phyloP scores from a whole-genome alignment of 2,329 filamentous ascomycete genomes.

The Ophiosphaerella korrae region DNA sequence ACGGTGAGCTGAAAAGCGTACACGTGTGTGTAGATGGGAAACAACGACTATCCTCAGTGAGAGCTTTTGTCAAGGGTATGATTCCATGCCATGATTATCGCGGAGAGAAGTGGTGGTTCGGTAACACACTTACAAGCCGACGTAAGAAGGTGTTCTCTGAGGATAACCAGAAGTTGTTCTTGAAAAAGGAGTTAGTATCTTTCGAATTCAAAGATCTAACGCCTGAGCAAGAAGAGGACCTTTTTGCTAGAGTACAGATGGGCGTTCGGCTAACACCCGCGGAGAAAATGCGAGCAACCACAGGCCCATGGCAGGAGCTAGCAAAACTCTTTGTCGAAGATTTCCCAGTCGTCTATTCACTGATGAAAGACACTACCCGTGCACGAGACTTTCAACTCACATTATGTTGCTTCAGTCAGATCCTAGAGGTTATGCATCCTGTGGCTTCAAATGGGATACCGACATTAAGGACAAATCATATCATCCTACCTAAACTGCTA shows the following conservation, averaged over 20 bases:
- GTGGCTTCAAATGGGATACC: slow-evolving; percentile 30
- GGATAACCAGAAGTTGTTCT: slow-evolving; percentile 45
- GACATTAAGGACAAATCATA: slow-evolving; percentile 25
- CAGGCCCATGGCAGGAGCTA: slow-evolving; percentile 54
- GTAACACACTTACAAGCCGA: slow-evolving; percentile 10
- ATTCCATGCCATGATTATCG: slow-evolving; percentile 52
- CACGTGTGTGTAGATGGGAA: slow-evolving; percentile 44
- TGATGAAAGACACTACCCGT: slow-evolving; percentile 36
- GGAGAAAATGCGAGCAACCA: slow-evolving; percentile 54
- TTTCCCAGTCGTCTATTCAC: slow-evolving; percentile 45
- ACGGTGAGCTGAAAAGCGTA: slow-evolving; percentile 18
- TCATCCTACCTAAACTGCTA: slow-evolving; percentile 29
- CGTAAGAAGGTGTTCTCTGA: slow-evolving; percentile 43
- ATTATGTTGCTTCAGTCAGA: slow-evolving; percentile 44
- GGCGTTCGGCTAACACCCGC: slow-evolving; percentile 52
- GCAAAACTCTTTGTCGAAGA: slow-evolving; percentile 51
- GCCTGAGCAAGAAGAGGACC: slow-evolving; percentile 52
- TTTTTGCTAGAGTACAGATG: slow-evolving; percentile 56
- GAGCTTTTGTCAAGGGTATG: slow-evolving; percentile 52
- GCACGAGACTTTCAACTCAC: slow-evolving; percentile 43
- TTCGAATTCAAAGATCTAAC: slow-evolving; percentile 51
- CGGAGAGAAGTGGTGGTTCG: slow-evolving; percentile 50
- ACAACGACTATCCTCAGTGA: slow-evolving; percentile 54
- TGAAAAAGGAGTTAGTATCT: slow-evolving; percentile 48
- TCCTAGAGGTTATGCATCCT: slow-evolving; percentile 42